phyloP scores from a whole-genome alignment of 768 basidiomycete species.

The Boletus bicolor region DNA sequence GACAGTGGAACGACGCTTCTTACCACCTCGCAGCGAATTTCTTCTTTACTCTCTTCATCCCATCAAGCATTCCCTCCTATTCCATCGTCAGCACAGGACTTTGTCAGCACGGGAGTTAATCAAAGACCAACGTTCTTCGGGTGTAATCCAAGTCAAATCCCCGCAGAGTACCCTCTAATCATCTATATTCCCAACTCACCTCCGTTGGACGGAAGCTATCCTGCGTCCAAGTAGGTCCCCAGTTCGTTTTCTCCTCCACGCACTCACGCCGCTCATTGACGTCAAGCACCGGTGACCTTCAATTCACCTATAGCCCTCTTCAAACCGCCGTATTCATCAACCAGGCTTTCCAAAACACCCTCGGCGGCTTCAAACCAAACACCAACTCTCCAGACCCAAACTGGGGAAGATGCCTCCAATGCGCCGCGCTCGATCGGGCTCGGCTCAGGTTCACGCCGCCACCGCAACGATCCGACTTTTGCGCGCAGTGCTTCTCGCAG shows the following conservation, averaged over 20 bases:
- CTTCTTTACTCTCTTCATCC: conserved; percentile 41
- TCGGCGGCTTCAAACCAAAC: conserved; percentile 60
- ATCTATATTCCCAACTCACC: conserved; percentile 78
- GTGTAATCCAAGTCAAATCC: conserved; percentile 50
- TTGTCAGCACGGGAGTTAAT: conserved; percentile 60
- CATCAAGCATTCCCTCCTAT: conserved; percentile 67
- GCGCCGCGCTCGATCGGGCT: conserved; percentile 58
- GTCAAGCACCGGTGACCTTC: conserved; percentile 53
- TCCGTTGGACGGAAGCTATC: conserved; percentile 56
- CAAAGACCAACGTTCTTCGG: conserved; percentile 77
- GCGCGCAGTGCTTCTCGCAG: conserved; percentile 59
- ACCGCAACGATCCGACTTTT: conserved; percentile 40
- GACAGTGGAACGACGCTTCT: conserved; percentile 53
- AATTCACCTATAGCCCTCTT: conserved; percentile 54
- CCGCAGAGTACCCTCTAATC: conserved; percentile 61
- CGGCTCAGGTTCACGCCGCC: conserved; percentile 38
- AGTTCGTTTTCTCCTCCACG: background rate
- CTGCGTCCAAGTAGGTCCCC: conserved; percentile 58
- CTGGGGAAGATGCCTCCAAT: conserved; percentile 58
- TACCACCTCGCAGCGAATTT: conserved; percentile 42
- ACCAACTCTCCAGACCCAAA: conserved; percentile 51
- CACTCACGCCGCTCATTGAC: conserved; percentile 2
- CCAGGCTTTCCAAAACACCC: conserved; percentile 53
- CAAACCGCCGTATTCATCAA: conserved; percentile 58
- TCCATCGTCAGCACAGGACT: conserved; percentile 48